These are phyloP conservation scores for Trichoderma semiorbis DNA, from an alignment of 2,329 filamentous ascomycete species.

Conservation along the genomic window DNA sequence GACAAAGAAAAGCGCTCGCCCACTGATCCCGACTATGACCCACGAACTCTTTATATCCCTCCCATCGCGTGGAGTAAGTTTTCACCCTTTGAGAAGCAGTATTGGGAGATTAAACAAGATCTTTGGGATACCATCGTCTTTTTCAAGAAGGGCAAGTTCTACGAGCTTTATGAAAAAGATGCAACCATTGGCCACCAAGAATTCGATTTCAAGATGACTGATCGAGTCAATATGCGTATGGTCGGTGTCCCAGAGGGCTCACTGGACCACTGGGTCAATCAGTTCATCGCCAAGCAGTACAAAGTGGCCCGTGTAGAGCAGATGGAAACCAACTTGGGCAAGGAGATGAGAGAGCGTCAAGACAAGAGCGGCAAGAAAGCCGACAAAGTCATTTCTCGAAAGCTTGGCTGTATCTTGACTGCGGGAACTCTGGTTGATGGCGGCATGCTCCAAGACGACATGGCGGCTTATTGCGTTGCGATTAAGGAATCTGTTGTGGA, in stretches of 20 bases:
- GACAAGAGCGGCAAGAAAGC: slow-evolving; percentile 64
- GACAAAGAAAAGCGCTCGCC: slow-evolving; percentile 80
- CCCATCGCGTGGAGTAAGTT: slow-evolving; percentile 76
- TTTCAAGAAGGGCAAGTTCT: slow-evolving; percentile 99
- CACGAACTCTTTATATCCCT: slow-evolving; percentile 85
- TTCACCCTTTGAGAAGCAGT: slow-evolving; percentile 94
- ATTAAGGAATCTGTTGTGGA: slow-evolving; percentile 80
- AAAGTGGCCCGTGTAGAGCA: slow-evolving; percentile 97
- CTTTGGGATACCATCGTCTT: slow-evolving; percentile 97
- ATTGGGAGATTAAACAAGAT: slow-evolving; percentile 99
- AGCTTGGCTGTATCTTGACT: slow-evolving; percentile 87
- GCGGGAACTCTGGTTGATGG: slow-evolving; percentile 91
- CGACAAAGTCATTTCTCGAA: slow-evolving; percentile 89
- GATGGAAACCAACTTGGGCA: slow-evolving; percentile 90
- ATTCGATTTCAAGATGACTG: slow-evolving; percentile 96
- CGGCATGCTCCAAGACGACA: slow-evolving; percentile 95
- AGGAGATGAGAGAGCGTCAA: slow-evolving; percentile 96
- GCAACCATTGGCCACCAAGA: slow-evolving; percentile 93
- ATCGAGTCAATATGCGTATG: slow-evolving; percentile 99
- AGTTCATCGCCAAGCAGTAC: slow-evolving; percentile 96
- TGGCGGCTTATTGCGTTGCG: slow-evolving; percentile 92
- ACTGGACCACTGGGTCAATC: slow-evolving; percentile 94
- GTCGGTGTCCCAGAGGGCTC: slow-evolving; percentile 95
- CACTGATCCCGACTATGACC: slow-evolving; percentile 84
- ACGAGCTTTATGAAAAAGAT: slow-evolving; percentile 96